Base-by-base conservation (phyloP, 345 rosid genomes). In the Laguncularia racemosa region DNA sequence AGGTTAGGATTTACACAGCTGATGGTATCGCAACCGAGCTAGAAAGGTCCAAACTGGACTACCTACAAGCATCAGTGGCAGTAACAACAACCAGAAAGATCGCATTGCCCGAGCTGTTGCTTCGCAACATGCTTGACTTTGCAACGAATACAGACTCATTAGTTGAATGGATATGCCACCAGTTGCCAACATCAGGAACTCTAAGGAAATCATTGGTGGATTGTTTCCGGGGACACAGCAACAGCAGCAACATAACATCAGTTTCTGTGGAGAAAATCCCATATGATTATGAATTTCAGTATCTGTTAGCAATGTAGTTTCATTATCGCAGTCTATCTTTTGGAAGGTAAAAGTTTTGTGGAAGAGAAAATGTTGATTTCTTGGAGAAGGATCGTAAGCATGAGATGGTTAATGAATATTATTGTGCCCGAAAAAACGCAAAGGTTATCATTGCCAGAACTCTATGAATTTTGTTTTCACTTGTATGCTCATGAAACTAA, bases 141-240 rank as follows among this genome's bases (percentile, higher is more conserved):
- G 77, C 84, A 8, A 47, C 51, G 59, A 86, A 72, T 60, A 64
- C 79, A 5, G 93, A 78, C 64, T 65, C 87, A 14, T 66, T 84
- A 16, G 89, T 73, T 44, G 87, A 86, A 71, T 92, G 98, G 98
- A 81, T 92, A 46, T 86, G 98, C 68, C 89, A 81, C 61, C 96
- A 92, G 59, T 64, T 92, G 55, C 93, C 95, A 6, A 83, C 93
- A 14, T 89, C 96, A 33, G 93, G 91, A 46, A 74, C 93, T 2
- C 52, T 92, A 17, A 84, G 96, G 70, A 92, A 89, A 67, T 89
- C 96, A 55, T 81, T 89, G 71, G 95, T 84, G 70, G 96, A 92
- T 46, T 92, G 89, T 78, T 86, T 84, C 71, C 77, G 87, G 66
- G 62, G 76, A 51, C 77, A 70, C 38, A 67, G 65, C 64, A 75